Base-by-base conservation (phyloP, 768 basidiomycete genomes). In the Mycena metata region DNA sequence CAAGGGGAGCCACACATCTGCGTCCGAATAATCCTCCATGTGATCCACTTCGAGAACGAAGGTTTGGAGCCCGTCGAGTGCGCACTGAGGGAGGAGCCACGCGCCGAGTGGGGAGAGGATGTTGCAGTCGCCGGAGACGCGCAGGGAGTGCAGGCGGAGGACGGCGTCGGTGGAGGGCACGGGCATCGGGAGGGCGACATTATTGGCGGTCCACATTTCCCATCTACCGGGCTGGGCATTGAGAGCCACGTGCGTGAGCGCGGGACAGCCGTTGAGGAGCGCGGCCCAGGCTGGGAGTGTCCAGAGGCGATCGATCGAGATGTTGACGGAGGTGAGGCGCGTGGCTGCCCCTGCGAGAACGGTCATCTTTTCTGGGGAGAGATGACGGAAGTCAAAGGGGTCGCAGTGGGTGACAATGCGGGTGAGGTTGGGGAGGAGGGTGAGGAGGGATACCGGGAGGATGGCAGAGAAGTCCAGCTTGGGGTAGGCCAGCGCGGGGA, bases 341-440 rank as follows among this genome's bases (percentile, higher is more conserved):
- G 47, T 39, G 8, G 52, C 11, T 1, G 51, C 58, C 12, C 36
- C 45, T 7, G 49, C 47, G 16, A 71, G 63, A 10, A 52, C 16
- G 12, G 11, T 13, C 23, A 42, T n/a, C 16, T 67, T 10, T 2
- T 30, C 10, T 11, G 45, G 19, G 1, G 66, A 64, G 15, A 71
- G 70, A 7, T 68, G 66, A 1, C 70, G 66, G 46, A 67, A 64
- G 24, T 43, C 70, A 36, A 71, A 68, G 0, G 70, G 70, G 43
- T 71, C 66, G 26, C 62, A n/a, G 59, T 71, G 70, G 16, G 62
- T 16, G 21, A 21, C 30, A 16, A 71, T 47, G 15, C 60, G 58
- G 17, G 66, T 64, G 24, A 71, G 12, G 12, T 59, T 50, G 3
- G 65, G 57, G 8, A 64, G 42, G 35, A 56, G 45, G 4, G 46